Conservation (phyloP, 306 rosid genomes). For the Pyrus pyrifolia region DNA sequence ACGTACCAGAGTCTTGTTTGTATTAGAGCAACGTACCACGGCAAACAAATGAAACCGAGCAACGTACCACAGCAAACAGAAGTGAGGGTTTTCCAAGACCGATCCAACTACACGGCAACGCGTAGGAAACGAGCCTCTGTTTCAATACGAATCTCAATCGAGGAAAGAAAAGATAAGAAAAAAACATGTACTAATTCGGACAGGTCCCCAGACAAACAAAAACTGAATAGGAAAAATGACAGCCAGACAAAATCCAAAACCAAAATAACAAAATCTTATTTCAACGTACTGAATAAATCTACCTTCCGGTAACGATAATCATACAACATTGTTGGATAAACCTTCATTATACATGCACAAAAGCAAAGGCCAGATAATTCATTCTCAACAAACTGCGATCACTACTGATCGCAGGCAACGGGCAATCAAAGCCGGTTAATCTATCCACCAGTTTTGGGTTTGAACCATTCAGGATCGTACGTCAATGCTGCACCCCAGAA, state of each 20-base stretch:
- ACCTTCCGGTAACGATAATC: conserved; percentile 30
- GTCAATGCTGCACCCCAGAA: conserved; percentile 17
- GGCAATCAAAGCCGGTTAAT: conserved; percentile 10
- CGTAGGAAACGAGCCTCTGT: not conserved
- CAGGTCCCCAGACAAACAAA: not conserved
- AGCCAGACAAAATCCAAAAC: not conserved
- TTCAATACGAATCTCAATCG: not conserved
- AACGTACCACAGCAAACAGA: too few relatives aligned
- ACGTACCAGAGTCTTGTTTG: too few relatives aligned
- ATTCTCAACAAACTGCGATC: not conserved
- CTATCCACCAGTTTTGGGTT: conserved; percentile 21
- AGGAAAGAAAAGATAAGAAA: not conserved
- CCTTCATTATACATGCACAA: conserved; percentile 28
- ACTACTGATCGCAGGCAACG: not conserved
- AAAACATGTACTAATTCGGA: not conserved
- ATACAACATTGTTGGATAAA: conserved; percentile 13
- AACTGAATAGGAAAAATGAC: conserved; percentile 13
- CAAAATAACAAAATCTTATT: conserved; percentile 12
- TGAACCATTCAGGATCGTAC: conserved; percentile 16
- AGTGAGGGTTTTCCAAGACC: not conserved
- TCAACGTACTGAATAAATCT: conserved; percentile 12
- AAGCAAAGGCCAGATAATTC: conserved; percentile 12
- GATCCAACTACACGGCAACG: too few relatives aligned
- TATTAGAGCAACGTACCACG: too few relatives aligned
- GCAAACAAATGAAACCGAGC: too few relatives aligned